Evolutionary conservation across 441 rosid genomes (phyloP).

Genomic region (Pelargonium cotyledonis): DNA sequence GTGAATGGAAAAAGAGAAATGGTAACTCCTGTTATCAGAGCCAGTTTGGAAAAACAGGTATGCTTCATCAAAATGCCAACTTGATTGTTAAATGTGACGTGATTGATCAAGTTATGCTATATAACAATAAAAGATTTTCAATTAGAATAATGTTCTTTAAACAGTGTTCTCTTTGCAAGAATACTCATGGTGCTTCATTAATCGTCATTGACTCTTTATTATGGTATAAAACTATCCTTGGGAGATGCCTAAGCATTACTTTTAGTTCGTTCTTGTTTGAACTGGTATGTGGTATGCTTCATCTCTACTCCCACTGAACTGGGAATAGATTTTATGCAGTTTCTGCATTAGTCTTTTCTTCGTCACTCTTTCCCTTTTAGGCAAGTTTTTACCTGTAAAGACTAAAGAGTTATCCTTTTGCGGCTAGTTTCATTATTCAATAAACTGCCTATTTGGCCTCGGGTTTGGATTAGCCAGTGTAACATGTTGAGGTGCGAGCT

Average conservation of each 20-base stretch:
- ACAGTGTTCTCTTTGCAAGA: background rate
- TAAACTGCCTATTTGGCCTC: background rate
- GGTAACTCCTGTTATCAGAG: constrained; percentile 93
- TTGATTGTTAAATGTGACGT: background rate
- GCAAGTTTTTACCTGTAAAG: background rate
- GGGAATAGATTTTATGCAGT: background rate
- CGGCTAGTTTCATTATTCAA: background rate
- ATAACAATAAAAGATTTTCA: background rate
- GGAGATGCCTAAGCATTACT: too few species aligned
- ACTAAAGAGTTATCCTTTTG: background rate
- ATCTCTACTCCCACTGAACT: background rate
- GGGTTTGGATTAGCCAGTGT: background rate
- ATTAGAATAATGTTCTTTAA: background rate
- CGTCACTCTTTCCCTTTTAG: background rate
- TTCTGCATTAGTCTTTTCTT: background rate
- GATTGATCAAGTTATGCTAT: background rate
- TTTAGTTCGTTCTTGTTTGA: background rate
- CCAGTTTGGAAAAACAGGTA: constrained; percentile 91
- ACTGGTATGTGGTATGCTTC: background rate
- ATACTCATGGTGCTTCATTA: background rate
- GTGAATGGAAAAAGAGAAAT: constrained; percentile 57
- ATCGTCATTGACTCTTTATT: background rate
- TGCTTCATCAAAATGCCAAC: background rate
- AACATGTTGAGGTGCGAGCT: background rate
- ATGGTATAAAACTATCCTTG: too few species aligned